Evolutionary conservation across 2,329 filamentous ascomycete genomes (phyloP).

Genomic region (Alternaria sp.): DNA sequence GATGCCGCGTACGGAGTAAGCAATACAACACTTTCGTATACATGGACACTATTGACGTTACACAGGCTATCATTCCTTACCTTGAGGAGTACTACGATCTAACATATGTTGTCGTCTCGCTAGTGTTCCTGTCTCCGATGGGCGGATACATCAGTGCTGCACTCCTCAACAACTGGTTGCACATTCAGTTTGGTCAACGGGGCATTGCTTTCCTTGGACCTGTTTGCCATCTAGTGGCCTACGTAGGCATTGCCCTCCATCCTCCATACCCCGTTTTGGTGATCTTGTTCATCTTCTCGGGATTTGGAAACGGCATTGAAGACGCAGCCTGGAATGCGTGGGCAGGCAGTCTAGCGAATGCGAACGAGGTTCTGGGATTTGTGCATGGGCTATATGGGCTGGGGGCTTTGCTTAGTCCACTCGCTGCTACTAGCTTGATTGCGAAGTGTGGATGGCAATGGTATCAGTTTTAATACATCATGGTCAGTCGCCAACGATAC

Average conservation of each 20-base stretch:
- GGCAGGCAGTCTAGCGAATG: conserved; percentile 71
- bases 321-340: conserved; percentile 66
- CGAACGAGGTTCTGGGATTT: conserved; percentile 74
- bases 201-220: conserved; percentile 73
- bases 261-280: conserved; percentile 71
- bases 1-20: conserved; percentile 68
- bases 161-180: conserved; percentile 67
- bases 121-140: conserved; percentile 70
- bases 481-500: conserved; percentile 46
- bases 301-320: conserved; percentile 72
- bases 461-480: conserved; percentile 77
- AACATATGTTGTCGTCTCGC: conserved; percentile 65
- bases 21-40: conserved; percentile 9
- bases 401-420: conserved; percentile 70
- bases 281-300: conserved; percentile 67
- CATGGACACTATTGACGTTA: not conserved
- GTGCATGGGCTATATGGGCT: conserved; percentile 73
- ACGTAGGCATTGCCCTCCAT: conserved; percentile 67
- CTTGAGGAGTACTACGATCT: conserved; percentile 66
- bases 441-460: conserved; percentile 65
- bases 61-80: conserved; percentile 36
- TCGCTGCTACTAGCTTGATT: conserved; percentile 73
- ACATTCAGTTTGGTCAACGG: conserved; percentile 68
- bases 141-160: conserved; percentile 67
- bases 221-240: conserved; percentile 66